Base-by-base conservation (phyloP, 164 flowering plant genomes). In the Stephania cephalantha region DNA sequence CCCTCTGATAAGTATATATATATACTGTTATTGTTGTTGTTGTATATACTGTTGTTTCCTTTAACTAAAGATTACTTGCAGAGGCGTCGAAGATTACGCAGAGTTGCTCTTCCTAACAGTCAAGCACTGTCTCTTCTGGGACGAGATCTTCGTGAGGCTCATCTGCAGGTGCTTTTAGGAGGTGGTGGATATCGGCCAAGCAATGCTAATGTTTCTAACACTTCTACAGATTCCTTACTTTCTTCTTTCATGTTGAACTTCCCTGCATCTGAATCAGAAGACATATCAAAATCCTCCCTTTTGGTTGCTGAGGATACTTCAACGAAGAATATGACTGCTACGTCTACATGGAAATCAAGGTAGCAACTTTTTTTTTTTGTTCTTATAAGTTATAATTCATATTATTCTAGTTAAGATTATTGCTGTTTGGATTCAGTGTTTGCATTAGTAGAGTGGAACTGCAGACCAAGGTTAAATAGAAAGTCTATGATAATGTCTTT, bases 91-190 rank as follows among this genome's bases (percentile, higher is more conserved):
- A 85, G 97, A 70, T 82, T 89, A 78, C 91, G 95, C 31, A 91
- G 89, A 81, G 90, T 90, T 70, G 91, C 90, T 50, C 74, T 90
- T 78, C 94, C 96, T 29, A 91, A 82, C 77, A 88, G 88, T 81
- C 95, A 90, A 77, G 85, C 95, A 50, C 76, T 90, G 72, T 89
- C 97, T 20, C 84, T 89, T 22, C 82, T 93, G 68, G 90, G 95
- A 20, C 87, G 95, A 70, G 98, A 93, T 80, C 91, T 93, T 75
- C 90, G 95, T 10, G 98, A 93, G 85, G 93, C 97, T 77, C 97
- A 93, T 84, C 81, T 93, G 63, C 93, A 90, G 83, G 90, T 88
- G 63, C 91, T 93, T 79, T 77, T 93, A 31, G 97, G 98, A 18
- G 90, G 96, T 77, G 81, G 92, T 67, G 91, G 90, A 75, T 84